phyloP scores from a whole-genome alignment of 1,284 basidiomycete species.

The Naganishia sp. region DNA sequence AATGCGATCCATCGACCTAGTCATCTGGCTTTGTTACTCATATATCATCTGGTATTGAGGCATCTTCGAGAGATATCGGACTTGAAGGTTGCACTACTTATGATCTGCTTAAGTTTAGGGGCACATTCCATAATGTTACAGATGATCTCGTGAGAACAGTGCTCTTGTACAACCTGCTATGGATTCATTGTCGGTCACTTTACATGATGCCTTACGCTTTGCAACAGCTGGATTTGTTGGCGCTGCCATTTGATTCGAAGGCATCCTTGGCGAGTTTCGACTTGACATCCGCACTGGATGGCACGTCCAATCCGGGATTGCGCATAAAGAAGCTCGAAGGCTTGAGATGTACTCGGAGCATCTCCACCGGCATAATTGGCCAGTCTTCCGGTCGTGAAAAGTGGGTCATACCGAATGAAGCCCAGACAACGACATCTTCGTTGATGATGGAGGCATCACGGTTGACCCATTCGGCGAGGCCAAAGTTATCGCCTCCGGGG shows the following conservation, averaged over 20 bases:
- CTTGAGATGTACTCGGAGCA: conserved; percentile 33
- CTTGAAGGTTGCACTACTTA: no score
- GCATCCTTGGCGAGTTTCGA: conserved; percentile 28
- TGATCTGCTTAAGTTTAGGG: no score
- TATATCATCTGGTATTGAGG: no score
- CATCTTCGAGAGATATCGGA: no score
- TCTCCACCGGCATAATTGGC: conserved; percentile 39
- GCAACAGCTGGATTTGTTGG: conserved; percentile 11
- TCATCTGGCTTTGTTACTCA: no score
- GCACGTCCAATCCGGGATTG: conserved; percentile 33
- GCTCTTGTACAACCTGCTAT: not conserved
- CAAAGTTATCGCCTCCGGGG: conserved; percentile 42
- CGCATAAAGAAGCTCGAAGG: conserved; percentile 33
- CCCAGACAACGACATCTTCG: conserved; percentile 38
- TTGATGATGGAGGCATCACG: conserved; percentile 36
- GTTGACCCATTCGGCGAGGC: conserved; percentile 38
- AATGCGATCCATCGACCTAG: no score
- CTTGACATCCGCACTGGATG: conserved; percentile 28
- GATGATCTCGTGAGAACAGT: no score
- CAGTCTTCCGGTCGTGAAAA: conserved; percentile 39
- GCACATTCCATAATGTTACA: no score
- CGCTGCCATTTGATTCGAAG: conserved; percentile 3
- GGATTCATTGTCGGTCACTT: not conserved
- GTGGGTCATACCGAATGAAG: conserved; percentile 37
- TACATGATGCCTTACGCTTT: not conserved